Percentiles rank a stretch among this genome's conserved stretches.
phyloP scores from a whole-genome alignment of 2,329 filamentous ascomycete species.

The Dryadomyces quercivorus region DNA sequence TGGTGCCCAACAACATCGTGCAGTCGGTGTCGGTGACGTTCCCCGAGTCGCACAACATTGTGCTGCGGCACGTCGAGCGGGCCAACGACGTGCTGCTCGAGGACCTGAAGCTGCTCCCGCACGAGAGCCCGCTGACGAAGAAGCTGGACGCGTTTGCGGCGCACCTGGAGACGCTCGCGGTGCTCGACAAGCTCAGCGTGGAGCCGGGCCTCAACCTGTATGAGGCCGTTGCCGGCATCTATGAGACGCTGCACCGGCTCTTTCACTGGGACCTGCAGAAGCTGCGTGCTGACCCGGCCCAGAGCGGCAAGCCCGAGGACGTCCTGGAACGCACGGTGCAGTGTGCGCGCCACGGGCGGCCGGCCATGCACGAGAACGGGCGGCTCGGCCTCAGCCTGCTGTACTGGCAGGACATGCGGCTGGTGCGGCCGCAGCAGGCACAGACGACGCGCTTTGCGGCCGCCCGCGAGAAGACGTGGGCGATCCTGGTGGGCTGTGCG shows the following conservation, averaged over 20 bases:
- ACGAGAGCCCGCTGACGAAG: slow-evolving; percentile 55
- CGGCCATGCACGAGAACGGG: slow-evolving; percentile 56
- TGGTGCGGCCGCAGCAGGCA: slow-evolving; percentile 25
- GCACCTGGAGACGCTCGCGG: slow-evolving; percentile 59
- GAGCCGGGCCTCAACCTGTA: slow-evolving; percentile 60
- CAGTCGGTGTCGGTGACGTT: slow-evolving; percentile 51
- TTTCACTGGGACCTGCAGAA: slow-evolving; percentile 57
- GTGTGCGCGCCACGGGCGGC: slow-evolving; percentile 58
- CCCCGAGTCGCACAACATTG: slow-evolving; percentile 43
- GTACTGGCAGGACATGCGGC: slow-evolving; percentile 60
- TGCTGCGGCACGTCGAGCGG: slow-evolving; percentile 46
- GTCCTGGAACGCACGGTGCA: slow-evolving; percentile 45
- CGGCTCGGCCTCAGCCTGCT: slow-evolving; percentile 60
- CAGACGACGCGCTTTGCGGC: neutral
- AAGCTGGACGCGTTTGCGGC: slow-evolving; percentile 56
- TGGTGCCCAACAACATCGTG: slow-evolving; percentile 48
- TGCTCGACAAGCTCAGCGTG: slow-evolving; percentile 59
- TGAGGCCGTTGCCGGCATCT: slow-evolving; percentile 63
- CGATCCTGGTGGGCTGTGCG: slow-evolving; percentile 54
- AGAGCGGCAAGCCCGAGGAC: slow-evolving; percentile 33
- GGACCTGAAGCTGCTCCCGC: slow-evolving; percentile 48
- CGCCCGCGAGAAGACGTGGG: slow-evolving; percentile 43
- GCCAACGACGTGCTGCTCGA: slow-evolving; percentile 54
- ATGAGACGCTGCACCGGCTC: slow-evolving; percentile 56
- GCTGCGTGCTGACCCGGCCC: slow-evolving; percentile 35